phyloP scores from a whole-genome alignment of 352 stramenopile genomes.

The Pythium sukuiense region DNA sequence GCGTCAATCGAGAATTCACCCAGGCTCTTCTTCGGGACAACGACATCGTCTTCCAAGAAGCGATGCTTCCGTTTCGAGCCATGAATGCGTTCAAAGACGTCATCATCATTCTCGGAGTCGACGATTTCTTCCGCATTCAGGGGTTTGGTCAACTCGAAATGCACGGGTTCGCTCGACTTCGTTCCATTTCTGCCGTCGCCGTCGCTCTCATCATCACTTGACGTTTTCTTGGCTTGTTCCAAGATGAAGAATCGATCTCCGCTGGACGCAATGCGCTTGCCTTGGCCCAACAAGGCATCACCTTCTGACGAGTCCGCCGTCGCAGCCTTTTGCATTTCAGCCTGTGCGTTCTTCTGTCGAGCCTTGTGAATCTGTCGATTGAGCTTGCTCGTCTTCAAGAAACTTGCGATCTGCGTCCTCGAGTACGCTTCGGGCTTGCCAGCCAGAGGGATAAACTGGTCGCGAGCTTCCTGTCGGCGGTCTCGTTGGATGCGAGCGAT shows the following conservation, averaged over 20 bases:
- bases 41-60: slow-evolving; percentile 20
- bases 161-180: slow-evolving; percentile 1
- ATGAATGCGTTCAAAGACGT: slow-evolving; percentile 29
- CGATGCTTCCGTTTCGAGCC: slow-evolving; percentile 21
- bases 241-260: slow-evolving; percentile 78
- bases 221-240: slow-evolving; percentile 33
- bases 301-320: slow-evolving; percentile 17
- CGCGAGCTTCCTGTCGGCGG: slow-evolving; percentile 85
- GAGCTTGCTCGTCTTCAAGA: slow-evolving; percentile 90
- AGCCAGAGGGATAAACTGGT: slow-evolving; percentile 95
- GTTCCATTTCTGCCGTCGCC: neutral
- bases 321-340: slow-evolving; percentile 44
- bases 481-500: slow-evolving; percentile 89
- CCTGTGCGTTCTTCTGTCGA: slow-evolving; percentile 53
- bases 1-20: slow-evolving; percentile 36
- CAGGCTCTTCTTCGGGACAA: slow-evolving; percentile 28
- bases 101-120: slow-evolving; percentile 21
- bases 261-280: slow-evolving; percentile 80
- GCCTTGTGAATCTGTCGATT: slow-evolving; percentile 81
- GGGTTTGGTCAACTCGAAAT: slow-evolving; percentile 9
- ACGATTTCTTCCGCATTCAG: neutral
- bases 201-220: slow-evolving; percentile 20
- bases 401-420: slow-evolving; percentile 93
- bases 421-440: slow-evolving; percentile 95
- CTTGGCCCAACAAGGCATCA: slow-evolving; percentile 28